Evolutionary conservation across 2,329 filamentous ascomycete genomes (phyloP), one percentile per base, ranked within the genome.

Genomic region (Ilyonectria robusta): DNA sequence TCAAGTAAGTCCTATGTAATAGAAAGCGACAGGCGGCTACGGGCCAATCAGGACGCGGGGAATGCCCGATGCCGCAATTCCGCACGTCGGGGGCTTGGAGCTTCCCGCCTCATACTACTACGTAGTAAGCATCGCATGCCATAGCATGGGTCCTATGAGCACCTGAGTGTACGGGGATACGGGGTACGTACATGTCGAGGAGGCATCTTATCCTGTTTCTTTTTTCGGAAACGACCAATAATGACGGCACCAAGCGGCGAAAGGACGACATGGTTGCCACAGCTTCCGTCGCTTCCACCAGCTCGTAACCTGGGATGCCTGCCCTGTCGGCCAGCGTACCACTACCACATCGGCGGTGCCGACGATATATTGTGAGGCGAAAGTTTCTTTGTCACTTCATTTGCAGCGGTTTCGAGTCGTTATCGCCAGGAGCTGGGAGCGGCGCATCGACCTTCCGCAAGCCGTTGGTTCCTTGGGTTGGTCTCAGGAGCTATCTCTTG

Each of bases 1-100:
- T 76, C 71, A 74, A 68, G 74, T 76, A 76, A 76, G 65, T 72
- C 63, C 74, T 76, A 76, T 72, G 74, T 76, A 76, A 76, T 76
- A 54, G 59, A 67, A 76, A 75, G 61, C 69, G 56, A 66, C 35
- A 42, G 66, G 69, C 70, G 73, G 66, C 69, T 73, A 74, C 72
- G 65, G 71, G 65, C 74, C 71, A 76, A 76, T 76, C 62, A 66
- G 62, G 55, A 37, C 46, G 56, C 50, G 31, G 65, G 47, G 53
- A 65, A 68, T 68, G 62, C 48, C 70, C 69, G 63, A 71, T 72
- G 69, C 72, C 65, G 70, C 65, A 70, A 71, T 66, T 48, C 64
- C 53, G 59, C 59, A 62, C 44, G 53, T 62, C 29, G 59, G 56
- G 55, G 50, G 53, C 13, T 59, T n/a, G 50, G 46, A 31, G 56